Evolutionary conservation across 768 basidiomycete genomes (phyloP).

Genomic region (Xanthoconium stramineum): DNA sequence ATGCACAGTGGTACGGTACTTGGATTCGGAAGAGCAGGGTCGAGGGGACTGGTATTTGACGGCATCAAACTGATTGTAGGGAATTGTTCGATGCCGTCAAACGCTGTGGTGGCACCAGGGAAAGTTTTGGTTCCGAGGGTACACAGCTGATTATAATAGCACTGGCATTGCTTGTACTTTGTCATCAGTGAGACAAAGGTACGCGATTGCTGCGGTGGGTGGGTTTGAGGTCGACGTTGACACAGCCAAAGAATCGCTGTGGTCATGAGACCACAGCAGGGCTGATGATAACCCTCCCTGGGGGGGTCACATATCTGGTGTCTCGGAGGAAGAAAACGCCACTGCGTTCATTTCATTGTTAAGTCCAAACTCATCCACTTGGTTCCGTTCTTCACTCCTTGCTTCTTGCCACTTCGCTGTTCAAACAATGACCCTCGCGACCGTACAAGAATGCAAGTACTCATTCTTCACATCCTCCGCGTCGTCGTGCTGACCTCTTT

Average conservation of each 20-base stretch:
- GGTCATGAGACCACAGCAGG: too few relatives aligned
- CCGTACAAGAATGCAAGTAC: conserved; percentile 18
- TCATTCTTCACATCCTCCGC: neutral
- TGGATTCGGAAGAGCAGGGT: conserved; percentile 5
- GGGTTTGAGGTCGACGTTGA: too few relatives aligned
- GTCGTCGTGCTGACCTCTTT: neutral
- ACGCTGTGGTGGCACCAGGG: neutral
- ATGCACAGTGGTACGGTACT: neutral
- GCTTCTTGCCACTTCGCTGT: neutral
- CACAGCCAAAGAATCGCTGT: conserved; percentile 3
- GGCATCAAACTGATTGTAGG: neutral
- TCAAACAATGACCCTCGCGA: conserved; percentile 13
- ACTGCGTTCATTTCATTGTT: conserved; percentile 20
- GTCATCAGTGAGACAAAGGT: too few relatives aligned
- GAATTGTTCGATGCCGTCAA: neutral
- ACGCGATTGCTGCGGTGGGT: too few relatives aligned
- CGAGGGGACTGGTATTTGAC: neutral
- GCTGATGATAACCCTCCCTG: neutral
- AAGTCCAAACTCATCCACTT: conserved; percentile 16
- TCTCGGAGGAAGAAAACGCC: conserved; percentile 10
- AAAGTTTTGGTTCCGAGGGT: too few relatives aligned
- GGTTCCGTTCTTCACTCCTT: conserved; percentile 6
- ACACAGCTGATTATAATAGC: too few relatives aligned
- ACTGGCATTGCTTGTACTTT: too few relatives aligned
- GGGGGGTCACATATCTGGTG: conserved; percentile 6